Evolutionary conservation across 2,329 filamentous ascomycete species (phyloP).

Genomic region (Cercospora sp.): DNA sequence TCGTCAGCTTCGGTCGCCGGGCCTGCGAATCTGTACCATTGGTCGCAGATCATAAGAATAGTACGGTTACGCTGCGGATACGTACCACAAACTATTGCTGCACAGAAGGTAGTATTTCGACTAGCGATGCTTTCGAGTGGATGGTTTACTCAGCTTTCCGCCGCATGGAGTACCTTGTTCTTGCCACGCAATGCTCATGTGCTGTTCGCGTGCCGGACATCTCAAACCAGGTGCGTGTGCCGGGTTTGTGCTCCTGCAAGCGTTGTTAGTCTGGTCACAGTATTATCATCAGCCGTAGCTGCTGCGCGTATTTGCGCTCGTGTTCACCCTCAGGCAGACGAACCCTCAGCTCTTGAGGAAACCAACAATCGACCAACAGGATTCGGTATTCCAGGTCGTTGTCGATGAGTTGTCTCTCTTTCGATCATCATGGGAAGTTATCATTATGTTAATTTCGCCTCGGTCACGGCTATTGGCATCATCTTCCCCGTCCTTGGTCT

Average conservation of each 20-base stretch:
- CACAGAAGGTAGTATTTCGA: neutral
- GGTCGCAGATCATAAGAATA: constrained; percentile 3
- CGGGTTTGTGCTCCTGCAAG: neutral
- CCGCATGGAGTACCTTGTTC: neutral
- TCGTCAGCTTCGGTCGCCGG: constrained; percentile 4
- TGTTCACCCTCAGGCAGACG: neutral
- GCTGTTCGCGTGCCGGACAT: constrained; percentile 7
- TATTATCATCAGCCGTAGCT: constrained; percentile 6
- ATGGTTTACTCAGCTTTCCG: neutral
- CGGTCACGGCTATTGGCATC: constrained; percentile 18
- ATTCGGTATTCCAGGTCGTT: neutral
- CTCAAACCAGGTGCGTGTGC: neutral
- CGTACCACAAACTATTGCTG: neutral
- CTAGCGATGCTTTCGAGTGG: neutral
- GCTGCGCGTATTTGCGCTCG: neutral
- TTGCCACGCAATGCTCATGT: constrained; percentile 11
- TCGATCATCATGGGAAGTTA: constrained; percentile 7
- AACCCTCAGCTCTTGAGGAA: neutral
- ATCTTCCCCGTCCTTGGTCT: constrained; percentile 17
- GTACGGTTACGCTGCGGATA: neutral
- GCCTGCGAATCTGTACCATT: neutral
- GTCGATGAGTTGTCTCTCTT: neutral
- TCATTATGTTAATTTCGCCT: constrained; percentile 18
- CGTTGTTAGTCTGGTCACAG: neutral
- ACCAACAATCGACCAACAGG: neutral